These are phyloP conservation scores for Solanum sejunctum DNA, from an alignment of 257 asterid genomes.

Conservation along the genomic window DNA sequence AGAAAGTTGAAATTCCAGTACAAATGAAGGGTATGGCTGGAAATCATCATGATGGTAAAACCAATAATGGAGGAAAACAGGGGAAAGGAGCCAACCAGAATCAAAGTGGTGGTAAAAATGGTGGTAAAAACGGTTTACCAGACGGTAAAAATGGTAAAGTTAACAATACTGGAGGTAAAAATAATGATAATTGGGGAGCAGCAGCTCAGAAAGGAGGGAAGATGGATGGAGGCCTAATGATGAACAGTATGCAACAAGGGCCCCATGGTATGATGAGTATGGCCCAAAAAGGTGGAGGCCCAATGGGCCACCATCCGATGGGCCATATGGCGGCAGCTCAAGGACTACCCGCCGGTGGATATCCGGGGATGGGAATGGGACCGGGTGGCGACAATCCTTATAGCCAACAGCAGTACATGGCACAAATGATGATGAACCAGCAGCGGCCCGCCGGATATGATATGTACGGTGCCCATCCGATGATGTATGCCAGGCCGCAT, in stretches of 20 bases:
- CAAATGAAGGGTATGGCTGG: conserved; percentile 28
- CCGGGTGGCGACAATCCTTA: conserved; percentile 24
- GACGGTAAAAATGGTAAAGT: conserved; percentile 20
- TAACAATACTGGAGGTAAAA: conserved; percentile 30
- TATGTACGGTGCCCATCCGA: conserved; percentile 31
- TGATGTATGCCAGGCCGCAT: conserved; percentile 26
- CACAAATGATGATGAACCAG: conserved; percentile 63
- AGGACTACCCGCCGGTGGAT: conserved; percentile 39
- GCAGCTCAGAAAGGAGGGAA: conserved; percentile 18
- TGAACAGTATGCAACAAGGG: conserved; percentile 23
- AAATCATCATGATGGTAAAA: conserved; percentile 15
- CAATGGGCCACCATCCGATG: conserved; percentile 22
- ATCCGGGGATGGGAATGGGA: conserved; percentile 36
- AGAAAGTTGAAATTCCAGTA: conserved; percentile 25
- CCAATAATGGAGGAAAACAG: conserved; percentile 6
- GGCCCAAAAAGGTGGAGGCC: conserved; percentile 21
- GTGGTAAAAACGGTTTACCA: conserved; percentile 14
- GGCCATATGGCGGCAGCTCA: conserved; percentile 35
- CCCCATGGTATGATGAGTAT: conserved; percentile 22
- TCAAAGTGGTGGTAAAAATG: conserved; percentile 1
- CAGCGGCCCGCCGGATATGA: conserved; percentile 28
- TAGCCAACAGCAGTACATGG: conserved; percentile 34
- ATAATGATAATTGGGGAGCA: conserved; percentile 13
- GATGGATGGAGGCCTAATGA: conserved; percentile 18
- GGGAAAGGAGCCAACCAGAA: conserved; percentile 18